A percentile compares a stretch with the other conserved stretches of the same genome.
Conservation (phyloP, 1,139 yeast genomes). For the Geotrichum macrosporum region DNA sequence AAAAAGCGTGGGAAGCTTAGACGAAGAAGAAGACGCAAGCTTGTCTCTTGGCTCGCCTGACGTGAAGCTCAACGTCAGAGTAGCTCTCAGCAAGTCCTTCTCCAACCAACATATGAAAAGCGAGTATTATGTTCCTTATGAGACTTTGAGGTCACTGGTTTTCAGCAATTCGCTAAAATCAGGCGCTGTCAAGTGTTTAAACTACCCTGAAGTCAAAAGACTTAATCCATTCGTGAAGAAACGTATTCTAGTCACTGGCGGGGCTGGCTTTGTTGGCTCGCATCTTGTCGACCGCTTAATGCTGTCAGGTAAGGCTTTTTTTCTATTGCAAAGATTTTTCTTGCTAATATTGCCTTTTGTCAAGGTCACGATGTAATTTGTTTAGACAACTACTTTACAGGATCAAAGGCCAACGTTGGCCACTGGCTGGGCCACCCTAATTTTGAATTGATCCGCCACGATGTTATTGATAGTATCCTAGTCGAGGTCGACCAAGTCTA, state of each 20-base stretch:
- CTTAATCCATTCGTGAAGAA: conserved; percentile 28
- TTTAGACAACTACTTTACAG: conserved; percentile 31
- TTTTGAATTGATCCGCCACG: conserved; percentile 31
- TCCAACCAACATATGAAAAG: conserved; percentile 2
- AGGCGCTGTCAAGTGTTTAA: not conserved
- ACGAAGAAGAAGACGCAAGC: not conserved
- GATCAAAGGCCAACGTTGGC: conserved; percentile 28
- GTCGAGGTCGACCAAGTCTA: conserved; percentile 32
- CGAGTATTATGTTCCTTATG: conserved; percentile 13
- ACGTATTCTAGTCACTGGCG: conserved; percentile 30
- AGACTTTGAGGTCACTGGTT: conserved; percentile 8
- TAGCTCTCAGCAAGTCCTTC: conserved; percentile 14
- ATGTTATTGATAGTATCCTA: conserved; percentile 29
- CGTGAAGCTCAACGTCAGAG: conserved; percentile 13
- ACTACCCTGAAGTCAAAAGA: conserved; percentile 24
- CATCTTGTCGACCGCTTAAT: conserved; percentile 30
- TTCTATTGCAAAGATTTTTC: not conserved
- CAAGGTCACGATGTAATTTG: conserved; percentile 30
- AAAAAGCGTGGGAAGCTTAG: not conserved
- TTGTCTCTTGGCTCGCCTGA: conserved; percentile 7
- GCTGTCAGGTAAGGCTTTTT: conserved; percentile 17
- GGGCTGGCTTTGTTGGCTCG: conserved; percentile 32
- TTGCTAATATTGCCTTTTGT: not conserved
- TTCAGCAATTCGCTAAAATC: conserved; percentile 5
- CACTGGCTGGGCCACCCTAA: conserved; percentile 33